Base-by-base conservation (phyloP, 768 basidiomycete species). In the Leucocoprinus leucothites region DNA sequence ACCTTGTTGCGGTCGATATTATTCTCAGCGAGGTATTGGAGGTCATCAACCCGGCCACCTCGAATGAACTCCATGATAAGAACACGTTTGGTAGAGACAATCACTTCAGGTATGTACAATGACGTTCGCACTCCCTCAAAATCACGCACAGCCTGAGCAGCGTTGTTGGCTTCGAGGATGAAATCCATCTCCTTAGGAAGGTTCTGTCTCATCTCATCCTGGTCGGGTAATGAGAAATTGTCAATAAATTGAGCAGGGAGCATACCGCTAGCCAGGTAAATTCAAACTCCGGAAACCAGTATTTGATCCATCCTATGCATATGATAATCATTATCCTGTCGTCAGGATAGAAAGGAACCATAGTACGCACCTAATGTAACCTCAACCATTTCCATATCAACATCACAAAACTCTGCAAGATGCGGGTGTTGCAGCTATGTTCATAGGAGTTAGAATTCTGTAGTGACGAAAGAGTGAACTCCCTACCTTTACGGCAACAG, bases 121-220 rank as follows among this genome's bases (percentile, higher is more conserved):
- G 95, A 92, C 16, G 90, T 86, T 31, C 77, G 75, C 51, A 90
- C 65, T 57, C 82, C 66, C 28, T 76, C 69, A 63, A 99, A 99
- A 58, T 97, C 89, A 3, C 76, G 65, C 18, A 63, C 68, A 9
- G 89, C 84, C 25, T 85, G 79, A n/a, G 74, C 77, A 3, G 97
- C 88, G 66, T 98, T 99, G 7, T 72, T 68, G 2, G 94, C 93
- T 74, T 99, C 97, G 60, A 93, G 86, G 13, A 82, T 71, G 65
- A 99, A 98, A 71, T 99, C 85, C 91, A 98, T 91, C 71, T 98
- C 95, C 62, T 89, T 87, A 0, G 93, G 94, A 25, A 92, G 72
- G 65, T 94, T 94, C 60, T 86, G 82, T 28, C 87, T 84, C 95
- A 99, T 98, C 73, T 98, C 97, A 61, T 94, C 91, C 56, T 89